Conservation (phyloP, 2,329 filamentous ascomycete species). For the Zasmidium citrigriseum region DNA sequence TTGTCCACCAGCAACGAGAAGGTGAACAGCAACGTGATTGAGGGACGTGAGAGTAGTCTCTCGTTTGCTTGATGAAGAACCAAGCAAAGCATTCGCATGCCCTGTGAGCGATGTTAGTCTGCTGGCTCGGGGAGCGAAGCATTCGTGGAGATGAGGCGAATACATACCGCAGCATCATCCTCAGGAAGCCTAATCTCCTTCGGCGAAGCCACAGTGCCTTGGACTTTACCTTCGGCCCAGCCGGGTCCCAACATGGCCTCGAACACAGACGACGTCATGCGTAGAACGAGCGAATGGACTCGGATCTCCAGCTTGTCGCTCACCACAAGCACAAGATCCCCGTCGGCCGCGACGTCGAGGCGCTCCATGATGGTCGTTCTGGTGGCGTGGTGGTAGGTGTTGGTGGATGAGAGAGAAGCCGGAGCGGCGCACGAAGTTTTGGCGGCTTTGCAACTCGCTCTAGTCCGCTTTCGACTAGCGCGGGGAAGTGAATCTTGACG, state of each 20-base stretch:
- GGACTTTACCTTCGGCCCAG: neutral
- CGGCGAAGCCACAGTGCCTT: neutral
- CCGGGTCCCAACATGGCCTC: slow-evolving; percentile 9
- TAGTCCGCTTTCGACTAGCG: too few species aligned
- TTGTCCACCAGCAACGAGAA: slow-evolving; percentile 2
- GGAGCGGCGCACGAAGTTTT: too few species aligned
- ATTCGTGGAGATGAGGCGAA: neutral
- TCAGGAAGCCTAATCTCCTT: neutral
- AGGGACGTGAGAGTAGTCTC: neutral
- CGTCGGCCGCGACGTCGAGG: slow-evolving; percentile 2
- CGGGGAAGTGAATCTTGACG: too few species aligned
- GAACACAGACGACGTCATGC: slow-evolving; percentile 10
- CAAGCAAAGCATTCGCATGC: neutral
- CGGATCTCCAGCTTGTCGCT: slow-evolving; percentile 4
- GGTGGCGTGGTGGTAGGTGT: neutral
- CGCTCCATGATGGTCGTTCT: neutral
- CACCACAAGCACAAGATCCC: slow-evolving; percentile 7
- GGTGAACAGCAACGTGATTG: neutral
- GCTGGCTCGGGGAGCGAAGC: neutral
- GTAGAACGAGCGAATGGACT: slow-evolving; percentile 6
- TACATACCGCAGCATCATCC: neutral
- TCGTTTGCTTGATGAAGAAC: neutral
- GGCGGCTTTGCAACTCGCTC: too few species aligned
- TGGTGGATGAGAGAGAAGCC: too few species aligned
- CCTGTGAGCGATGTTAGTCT: neutral